Conservation (phyloP, 805 yeast species). For the Saccharomycopsis babjevae region DNA sequence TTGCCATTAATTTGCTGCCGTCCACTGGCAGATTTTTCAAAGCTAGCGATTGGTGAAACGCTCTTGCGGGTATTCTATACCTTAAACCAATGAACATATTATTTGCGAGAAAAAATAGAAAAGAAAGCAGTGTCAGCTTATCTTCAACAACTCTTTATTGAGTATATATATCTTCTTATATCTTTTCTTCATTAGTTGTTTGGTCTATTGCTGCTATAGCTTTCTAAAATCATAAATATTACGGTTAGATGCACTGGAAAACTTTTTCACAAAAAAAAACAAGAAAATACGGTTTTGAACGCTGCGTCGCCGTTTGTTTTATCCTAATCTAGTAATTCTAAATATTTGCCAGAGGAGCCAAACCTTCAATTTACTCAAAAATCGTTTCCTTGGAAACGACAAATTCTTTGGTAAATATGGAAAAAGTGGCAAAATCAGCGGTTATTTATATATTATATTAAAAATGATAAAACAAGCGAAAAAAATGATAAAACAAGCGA, state of each 20-base stretch:
- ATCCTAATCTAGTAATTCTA: no score
- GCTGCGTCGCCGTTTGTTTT: no score
- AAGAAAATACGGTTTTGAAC: no score
- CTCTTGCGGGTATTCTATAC: not conserved
- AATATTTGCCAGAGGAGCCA: not conserved
- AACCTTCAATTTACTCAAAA: not conserved
- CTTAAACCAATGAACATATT: not conserved
- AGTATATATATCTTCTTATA: no score
- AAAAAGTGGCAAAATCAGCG: not conserved
- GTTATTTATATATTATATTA: not conserved
- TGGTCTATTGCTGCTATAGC: no score
- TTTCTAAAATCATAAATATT: no score
- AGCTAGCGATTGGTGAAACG: not conserved
- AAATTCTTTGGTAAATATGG: not conserved
- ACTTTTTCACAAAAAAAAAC: no score
- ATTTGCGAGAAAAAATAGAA: no score
- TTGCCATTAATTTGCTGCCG: slow-evolving; percentile 25
- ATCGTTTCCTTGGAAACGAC: not conserved
- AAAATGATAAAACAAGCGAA: not conserved
- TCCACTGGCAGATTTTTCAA: slow-evolving; percentile 7
- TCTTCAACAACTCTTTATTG: no score
- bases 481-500: not conserved
- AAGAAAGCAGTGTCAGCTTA: no score
- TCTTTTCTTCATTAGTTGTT: no score
- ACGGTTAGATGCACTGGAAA: no score